phyloP scores from a whole-genome alignment of 129 eudicot genomes.

The Chrysanthemum makinoi region DNA sequence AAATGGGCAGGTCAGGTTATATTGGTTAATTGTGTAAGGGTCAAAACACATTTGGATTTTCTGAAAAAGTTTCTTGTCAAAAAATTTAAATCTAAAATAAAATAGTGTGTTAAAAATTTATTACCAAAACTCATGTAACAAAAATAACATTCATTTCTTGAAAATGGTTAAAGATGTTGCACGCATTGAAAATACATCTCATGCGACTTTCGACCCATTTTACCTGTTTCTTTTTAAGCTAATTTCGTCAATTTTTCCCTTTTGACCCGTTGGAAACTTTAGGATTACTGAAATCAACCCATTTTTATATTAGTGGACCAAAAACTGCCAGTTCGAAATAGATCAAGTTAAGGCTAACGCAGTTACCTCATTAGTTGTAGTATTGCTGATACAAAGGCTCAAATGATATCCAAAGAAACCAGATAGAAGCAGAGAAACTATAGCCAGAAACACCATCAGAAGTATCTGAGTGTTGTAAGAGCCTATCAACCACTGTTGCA shows the following conservation, averaged over 20 bases:
- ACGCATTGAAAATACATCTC: neutral
- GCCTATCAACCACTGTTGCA: conserved; percentile 82
- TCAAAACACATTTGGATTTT: too few relatives aligned
- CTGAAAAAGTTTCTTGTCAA: neutral
- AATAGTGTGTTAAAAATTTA: neutral
- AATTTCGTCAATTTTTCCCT: neutral
- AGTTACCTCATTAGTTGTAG: conserved; percentile 91
- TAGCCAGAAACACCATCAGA: conserved; percentile 76
- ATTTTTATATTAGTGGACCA: neutral
- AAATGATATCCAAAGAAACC: conserved; percentile 91
- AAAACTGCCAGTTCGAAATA: neutral
- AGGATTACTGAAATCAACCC: neutral
- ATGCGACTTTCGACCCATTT: neutral
- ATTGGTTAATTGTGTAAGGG: neutral
- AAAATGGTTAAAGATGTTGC: neutral
- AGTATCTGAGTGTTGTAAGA: conserved; percentile 91
- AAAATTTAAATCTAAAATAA: neutral
- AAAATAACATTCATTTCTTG: neutral
- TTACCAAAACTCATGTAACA: neutral
- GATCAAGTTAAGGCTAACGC: neutral
- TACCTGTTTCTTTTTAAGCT: neutral
- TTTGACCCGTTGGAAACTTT: neutral
- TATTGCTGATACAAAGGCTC: conserved; percentile 78
- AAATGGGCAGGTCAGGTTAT: neutral
- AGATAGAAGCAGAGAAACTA: conserved; percentile 73